These are phyloP conservation scores for Trichoderma lentiforme DNA, from an alignment of 2,329 filamentous ascomycete species.

Conservation along the genomic window DNA sequence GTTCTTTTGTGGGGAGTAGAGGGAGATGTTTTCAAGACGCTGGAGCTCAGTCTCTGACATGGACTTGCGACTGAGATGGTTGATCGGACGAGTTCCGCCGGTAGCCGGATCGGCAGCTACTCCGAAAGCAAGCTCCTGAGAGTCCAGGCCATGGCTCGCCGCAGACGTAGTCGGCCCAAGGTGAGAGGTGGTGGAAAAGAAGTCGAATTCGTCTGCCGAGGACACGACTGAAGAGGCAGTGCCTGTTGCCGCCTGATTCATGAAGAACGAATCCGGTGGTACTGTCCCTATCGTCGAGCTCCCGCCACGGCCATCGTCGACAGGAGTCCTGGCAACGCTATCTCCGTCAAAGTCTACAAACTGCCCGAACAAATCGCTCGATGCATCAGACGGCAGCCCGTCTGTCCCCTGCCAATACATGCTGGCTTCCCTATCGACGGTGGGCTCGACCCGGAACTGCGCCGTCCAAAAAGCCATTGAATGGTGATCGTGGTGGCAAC, in stretches of 20 bases:
- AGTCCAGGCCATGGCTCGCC: conserved; percentile 31
- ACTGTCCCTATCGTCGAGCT: conserved; percentile 25
- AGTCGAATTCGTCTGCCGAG: conserved; percentile 37
- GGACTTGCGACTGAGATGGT: conserved; percentile 33
- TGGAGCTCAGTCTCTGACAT: conserved; percentile 49
- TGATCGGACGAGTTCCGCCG: conserved; percentile 22
- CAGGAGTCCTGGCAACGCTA: conserved; percentile 22
- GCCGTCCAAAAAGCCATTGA: conserved; percentile 38
- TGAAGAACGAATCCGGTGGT: conserved; percentile 29
- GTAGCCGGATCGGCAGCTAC: conserved; percentile 15
- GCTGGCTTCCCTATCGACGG: conserved; percentile 34
- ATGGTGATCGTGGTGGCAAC: neutral
- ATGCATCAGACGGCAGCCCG: conserved; percentile 27
- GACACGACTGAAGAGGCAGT: conserved; percentile 36
- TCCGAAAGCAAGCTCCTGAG: conserved; percentile 27
- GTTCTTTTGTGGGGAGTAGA: conserved; percentile 36
- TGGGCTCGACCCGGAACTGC: conserved; percentile 32
- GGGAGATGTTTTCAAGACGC: conserved; percentile 46
- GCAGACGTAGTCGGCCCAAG: conserved; percentile 26
- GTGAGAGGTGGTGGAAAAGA: conserved; percentile 35
- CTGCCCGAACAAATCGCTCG: conserved; percentile 36
- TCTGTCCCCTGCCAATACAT: conserved; percentile 37
- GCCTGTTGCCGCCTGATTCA: conserved; percentile 31
- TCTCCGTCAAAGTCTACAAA: conserved; percentile 36
- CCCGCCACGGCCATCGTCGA: conserved; percentile 22